Base-by-base conservation (phyloP, 495 filamentous ascomycete species). In the Neurospora pannonica region DNA sequence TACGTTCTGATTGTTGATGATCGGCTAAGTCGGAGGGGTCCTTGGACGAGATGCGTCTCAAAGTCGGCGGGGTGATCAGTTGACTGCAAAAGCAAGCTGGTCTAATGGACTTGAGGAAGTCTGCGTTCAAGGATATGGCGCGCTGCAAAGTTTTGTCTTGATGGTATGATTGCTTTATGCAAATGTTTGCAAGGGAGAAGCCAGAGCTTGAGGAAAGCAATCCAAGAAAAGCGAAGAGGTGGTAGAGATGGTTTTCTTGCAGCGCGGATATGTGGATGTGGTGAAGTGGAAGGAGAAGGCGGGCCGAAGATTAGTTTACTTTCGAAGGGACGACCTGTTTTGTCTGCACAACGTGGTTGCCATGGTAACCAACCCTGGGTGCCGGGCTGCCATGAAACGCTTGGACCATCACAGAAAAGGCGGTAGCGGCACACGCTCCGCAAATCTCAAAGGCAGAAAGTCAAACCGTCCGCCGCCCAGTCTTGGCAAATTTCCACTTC, bases 1-100 rank as follows among this genome's bases (percentile, higher is more conserved):
- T 84, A 87, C 86, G 83, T 86, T 82, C 84, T 84, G 75, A 67
- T 82, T 71, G 81, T 81, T 75, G 82, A 76, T 85, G 79, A 74
- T 85, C 85, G 84, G 85, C 86, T 71, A 82, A 84, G 83, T 86
- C 84, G 84, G 83, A 80, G 72, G 74, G 74, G 82, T 79, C 80
- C 85, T 83, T 76, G 73, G 54, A 34, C 67, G 75, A 75, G 81
- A 78, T 77, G 77, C 74, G 77, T 78, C 81, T 78, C 67, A 31
- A 74, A 80, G 85, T 84, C 82, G 82, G 83, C 73, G 80, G 84
- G 84, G 81, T 83, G 85, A 85, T 80, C 84, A 81, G 78, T 81
- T 81, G 82, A 79, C 80, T 81, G 73, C 78, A 70, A 78, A 24
- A 80, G 82, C 79, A 79, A 82, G 78, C 76, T 80, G 82, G 81